Conservation (phyloP, 768 basidiomycete genomes). For the Mycena capillaripes region DNA sequence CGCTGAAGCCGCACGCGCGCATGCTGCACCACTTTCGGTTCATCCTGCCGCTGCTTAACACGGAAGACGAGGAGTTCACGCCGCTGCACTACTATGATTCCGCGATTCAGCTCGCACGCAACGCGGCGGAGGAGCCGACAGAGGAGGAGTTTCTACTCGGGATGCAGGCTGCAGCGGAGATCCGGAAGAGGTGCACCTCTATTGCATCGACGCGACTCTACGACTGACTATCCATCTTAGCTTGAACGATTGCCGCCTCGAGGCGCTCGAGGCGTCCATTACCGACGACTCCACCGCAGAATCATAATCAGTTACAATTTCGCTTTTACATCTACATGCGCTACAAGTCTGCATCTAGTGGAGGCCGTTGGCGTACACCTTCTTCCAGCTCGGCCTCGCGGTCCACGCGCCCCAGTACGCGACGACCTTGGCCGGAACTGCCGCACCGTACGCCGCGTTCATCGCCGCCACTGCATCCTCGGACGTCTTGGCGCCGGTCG, state of each 20-base stretch:
- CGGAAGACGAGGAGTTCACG: conserved; percentile 75
- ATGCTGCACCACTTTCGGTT: conserved; percentile 88
- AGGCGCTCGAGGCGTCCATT: conserved; percentile 72
- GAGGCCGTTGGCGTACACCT: conserved; percentile 58
- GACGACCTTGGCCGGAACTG: conserved; percentile 7
- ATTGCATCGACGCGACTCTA: neutral
- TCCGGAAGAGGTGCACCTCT: conserved; percentile 67
- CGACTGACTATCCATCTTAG: conserved; percentile 48
- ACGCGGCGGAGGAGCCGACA: conserved; percentile 69
- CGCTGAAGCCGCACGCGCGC: conserved; percentile 77
- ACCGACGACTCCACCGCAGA: conserved; percentile 49
- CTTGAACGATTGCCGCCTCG: conserved; percentile 73
- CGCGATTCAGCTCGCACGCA: conserved; percentile 79
- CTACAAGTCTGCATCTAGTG: conserved; percentile 47
- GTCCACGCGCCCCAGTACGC: conserved; percentile 62
- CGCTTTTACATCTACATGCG: conserved; percentile 16
- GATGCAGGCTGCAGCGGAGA: conserved; percentile 71
- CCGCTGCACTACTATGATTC: conserved; percentile 84
- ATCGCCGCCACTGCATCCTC: conserved; percentile 54
- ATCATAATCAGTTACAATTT: conserved; percentile 28
- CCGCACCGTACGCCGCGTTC: conserved; percentile 50
- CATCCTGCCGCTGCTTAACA: conserved; percentile 72
- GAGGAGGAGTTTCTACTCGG: conserved; percentile 79
- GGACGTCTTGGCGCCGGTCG: conserved; percentile 52
- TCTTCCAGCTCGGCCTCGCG: conserved; percentile 60